phyloP scores from a whole-genome alignment of 2,329 filamentous ascomycete species.

The Tolypocladium ovalisporum region DNA sequence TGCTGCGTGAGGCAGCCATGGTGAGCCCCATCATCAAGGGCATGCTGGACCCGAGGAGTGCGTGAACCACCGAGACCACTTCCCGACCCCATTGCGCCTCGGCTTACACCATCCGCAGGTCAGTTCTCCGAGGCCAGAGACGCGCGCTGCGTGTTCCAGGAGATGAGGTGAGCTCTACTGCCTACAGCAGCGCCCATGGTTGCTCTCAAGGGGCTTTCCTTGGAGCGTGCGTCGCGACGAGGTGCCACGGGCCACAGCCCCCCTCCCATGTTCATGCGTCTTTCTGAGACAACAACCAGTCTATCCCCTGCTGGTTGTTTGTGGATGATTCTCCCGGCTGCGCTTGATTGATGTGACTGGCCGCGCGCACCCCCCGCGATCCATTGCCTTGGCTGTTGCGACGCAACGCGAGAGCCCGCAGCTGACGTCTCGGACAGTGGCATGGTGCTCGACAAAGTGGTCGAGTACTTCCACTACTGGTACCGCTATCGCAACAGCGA shows the following conservation, averaged over 20 bases:
- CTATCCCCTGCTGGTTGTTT: constrained; percentile 19
- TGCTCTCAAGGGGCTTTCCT: not conserved
- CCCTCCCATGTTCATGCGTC: not conserved
- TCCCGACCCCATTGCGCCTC: not conserved
- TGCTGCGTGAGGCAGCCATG: constrained; percentile 59
- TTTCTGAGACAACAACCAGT: constrained; percentile 34
- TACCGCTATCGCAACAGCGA: constrained; percentile 59
- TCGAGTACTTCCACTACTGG: constrained; percentile 77
- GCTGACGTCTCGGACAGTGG: constrained; percentile 37
- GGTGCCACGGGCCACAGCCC: not conserved
- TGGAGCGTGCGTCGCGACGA: not conserved
- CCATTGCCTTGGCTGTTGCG: constrained; percentile 3
- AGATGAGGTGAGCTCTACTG: constrained; percentile 57
- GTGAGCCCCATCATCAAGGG: constrained; percentile 62
- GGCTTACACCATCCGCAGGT: constrained; percentile 26
- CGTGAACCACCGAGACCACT: constrained; percentile 7
- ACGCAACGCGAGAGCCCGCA: not conserved
- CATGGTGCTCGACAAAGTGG: constrained; percentile 66
- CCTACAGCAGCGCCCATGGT: not conserved
- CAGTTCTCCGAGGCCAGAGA: constrained; percentile 55
- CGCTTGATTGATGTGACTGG: constrained; percentile 59
- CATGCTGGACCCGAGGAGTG: constrained; percentile 62
- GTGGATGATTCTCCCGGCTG: constrained; percentile 42
- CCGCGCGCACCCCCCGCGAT: constrained; percentile 1
- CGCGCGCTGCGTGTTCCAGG: constrained; percentile 56